phyloP scores from a whole-genome alignment of 441 rosid genomes.

The Populus trichocarpa region DNA sequence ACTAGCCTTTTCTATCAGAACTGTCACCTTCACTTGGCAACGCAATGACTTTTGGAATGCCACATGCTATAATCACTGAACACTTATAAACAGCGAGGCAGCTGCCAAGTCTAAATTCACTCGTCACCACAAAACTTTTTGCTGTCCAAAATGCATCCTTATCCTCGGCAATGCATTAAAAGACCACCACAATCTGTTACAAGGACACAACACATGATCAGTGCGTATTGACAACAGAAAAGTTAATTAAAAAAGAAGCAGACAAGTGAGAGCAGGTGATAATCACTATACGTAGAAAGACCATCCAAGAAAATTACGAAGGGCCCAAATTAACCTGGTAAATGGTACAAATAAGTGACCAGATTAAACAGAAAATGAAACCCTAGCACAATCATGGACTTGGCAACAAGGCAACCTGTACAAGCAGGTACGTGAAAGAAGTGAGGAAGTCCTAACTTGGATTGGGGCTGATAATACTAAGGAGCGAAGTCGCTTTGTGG shows the following conservation, averaged over 20 bases:
- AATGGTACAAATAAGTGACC: not conserved
- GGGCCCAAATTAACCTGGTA: not conserved
- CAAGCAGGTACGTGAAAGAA: not conserved
- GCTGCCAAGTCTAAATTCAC: not conserved
- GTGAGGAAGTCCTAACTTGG: not conserved
- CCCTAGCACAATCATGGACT: not conserved
- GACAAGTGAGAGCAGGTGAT: not conserved
- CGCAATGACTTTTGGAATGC: not conserved
- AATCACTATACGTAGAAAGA: not conserved
- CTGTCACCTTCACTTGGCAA: constrained; percentile 7
- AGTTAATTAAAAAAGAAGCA: not conserved
- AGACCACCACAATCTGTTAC: constrained; percentile 18
- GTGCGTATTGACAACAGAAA: not conserved
- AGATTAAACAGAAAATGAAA: not conserved
- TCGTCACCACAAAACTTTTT: not conserved
- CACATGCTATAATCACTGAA: not conserved
- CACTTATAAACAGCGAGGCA: not conserved
- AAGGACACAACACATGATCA: not conserved
- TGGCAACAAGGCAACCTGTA: not conserved
- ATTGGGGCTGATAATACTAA: not conserved
- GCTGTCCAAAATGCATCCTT: not conserved
- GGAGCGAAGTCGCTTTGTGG: not conserved
- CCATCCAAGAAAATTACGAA: not conserved
- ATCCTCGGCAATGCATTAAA: not conserved
- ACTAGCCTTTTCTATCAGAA: constrained; percentile 7